Percentiles rank a stretch among this genome's conserved stretches.
phyloP scores from a whole-genome alignment of 345 rosid genomes.

The Gynandropsis gynandra region DNA sequence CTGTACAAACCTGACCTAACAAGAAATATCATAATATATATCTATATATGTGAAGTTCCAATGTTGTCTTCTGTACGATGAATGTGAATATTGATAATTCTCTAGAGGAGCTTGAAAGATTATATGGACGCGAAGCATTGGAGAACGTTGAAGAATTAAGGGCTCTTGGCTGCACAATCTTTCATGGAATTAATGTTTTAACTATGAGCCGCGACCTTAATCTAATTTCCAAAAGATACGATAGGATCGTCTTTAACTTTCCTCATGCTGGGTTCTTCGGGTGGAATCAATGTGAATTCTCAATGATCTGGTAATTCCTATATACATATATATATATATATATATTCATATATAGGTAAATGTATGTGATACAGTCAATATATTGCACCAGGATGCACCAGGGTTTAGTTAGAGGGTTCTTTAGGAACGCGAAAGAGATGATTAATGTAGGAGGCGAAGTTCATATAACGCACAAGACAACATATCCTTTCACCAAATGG shows the following conservation, averaged over 20 bases:
- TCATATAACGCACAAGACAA: constrained; percentile 52
- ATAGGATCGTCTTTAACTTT: constrained; percentile 29
- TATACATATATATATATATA: background rate
- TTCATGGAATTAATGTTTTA: constrained; percentile 21
- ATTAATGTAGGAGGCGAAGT: constrained; percentile 37
- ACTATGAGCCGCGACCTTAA: constrained; percentile 15
- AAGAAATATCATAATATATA: background rate
- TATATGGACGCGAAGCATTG: background rate
- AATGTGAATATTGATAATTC: background rate
- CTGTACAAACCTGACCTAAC: background rate
- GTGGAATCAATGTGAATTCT: too few species aligned
- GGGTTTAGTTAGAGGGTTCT: constrained; percentile 35
- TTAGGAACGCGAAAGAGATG: constrained; percentile 39
- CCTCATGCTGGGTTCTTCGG: constrained; percentile 33
- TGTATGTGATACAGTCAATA: background rate
- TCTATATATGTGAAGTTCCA: background rate
- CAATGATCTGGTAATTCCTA: too few species aligned
- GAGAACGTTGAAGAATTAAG: constrained; percentile 9
- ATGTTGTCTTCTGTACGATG: background rate
- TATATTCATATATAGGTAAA: too few species aligned
- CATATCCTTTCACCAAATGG: constrained; percentile 41
- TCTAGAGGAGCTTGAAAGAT: background rate
- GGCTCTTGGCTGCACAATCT: constrained; percentile 17
- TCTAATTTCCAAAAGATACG: constrained; percentile 9
- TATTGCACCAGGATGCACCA: constrained; percentile 25